A percentile compares a stretch with the other conserved stretches of the same genome.
Conservation (phyloP, 176 grass and related monocot species). For the Aegilops tauschii region DNA sequence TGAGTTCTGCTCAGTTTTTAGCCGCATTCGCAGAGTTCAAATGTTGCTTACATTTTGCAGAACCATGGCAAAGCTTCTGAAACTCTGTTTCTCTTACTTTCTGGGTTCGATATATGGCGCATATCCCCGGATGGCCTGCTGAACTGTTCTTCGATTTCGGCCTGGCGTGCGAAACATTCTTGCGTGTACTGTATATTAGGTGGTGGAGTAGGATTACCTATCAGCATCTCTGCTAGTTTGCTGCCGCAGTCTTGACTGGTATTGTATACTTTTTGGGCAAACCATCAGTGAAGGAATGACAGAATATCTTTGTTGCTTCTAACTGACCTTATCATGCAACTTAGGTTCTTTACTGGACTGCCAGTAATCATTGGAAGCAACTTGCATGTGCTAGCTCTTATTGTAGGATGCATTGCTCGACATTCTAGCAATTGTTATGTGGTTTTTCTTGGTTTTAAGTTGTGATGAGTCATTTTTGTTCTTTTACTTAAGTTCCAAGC, state of each 20-base stretch:
- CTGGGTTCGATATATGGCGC: background rate
- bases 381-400: constrained; percentile 6
- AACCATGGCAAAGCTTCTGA: background rate
- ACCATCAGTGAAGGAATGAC: constrained; percentile 15
- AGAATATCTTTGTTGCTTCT: constrained; percentile 25
- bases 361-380: constrained; percentile 26
- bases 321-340: constrained; percentile 7
- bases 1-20: background rate
- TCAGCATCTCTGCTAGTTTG: constrained; percentile 20
- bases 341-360: constrained; percentile 12
- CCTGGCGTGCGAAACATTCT: background rate
- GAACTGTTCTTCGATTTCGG: background rate
- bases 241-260: background rate
- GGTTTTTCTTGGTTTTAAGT: background rate
- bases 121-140: background rate
- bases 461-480: background rate
- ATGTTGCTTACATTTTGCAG: background rate
- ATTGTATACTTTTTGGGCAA: constrained; percentile 11
- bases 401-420: background rate
- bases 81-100: background rate
- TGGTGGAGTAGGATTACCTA: background rate
- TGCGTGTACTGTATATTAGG: constrained; percentile 9
- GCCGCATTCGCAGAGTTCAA: background rate
- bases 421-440: constrained; percentile 12
- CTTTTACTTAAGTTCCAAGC: constrained; percentile 22